Evolutionary conservation across 1,284 basidiomycete genomes (phyloP).

Genomic region (Agroathelia rolfsii): DNA sequence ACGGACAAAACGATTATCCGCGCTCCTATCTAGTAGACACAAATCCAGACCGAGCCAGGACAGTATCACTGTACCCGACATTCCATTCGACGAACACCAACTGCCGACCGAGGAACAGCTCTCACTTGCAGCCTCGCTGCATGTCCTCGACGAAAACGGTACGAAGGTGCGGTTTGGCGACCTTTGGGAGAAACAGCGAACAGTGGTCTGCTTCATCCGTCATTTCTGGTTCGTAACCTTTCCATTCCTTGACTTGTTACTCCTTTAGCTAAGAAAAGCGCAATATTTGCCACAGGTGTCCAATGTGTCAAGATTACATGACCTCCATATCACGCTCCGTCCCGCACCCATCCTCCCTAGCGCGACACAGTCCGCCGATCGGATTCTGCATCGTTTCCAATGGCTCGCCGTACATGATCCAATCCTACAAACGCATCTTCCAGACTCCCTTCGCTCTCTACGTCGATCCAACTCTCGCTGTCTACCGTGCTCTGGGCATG

Average conservation of each 20-base stretch:
- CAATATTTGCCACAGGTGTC: conserved; percentile 37
- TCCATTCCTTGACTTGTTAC: background rate
- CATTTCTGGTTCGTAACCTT: conserved; percentile 50
- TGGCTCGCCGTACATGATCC: conserved; percentile 42
- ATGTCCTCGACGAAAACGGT: conserved; percentile 61
- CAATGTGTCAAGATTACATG: conserved; percentile 80
- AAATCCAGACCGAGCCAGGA: too few species aligned
- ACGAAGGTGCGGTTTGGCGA: conserved; percentile 60
- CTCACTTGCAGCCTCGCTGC: conserved; percentile 48
- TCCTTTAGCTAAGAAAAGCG: conserved; percentile 3
- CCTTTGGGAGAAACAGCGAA: conserved; percentile 54
- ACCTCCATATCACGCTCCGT: conserved; percentile 48
- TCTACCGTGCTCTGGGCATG: conserved; percentile 76
- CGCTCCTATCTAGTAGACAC: too few species aligned
- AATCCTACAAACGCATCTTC: conserved; percentile 43
- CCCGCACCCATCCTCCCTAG: conserved; percentile 12
- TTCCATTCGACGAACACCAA: conserved; percentile 22
- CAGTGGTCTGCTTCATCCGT: conserved; percentile 67
- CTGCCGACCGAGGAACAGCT: conserved; percentile 42
- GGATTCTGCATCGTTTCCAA: conserved; percentile 67
- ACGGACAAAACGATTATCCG: too few species aligned
- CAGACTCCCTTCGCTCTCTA: conserved; percentile 54
- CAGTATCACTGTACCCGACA: too few species aligned
- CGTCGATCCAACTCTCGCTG: conserved; percentile 63
- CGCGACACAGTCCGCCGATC: conserved; percentile 25